These are phyloP conservation scores for Fraxinus anomala DNA, from an alignment of 257 asterid species.

Conservation along the genomic window DNA sequence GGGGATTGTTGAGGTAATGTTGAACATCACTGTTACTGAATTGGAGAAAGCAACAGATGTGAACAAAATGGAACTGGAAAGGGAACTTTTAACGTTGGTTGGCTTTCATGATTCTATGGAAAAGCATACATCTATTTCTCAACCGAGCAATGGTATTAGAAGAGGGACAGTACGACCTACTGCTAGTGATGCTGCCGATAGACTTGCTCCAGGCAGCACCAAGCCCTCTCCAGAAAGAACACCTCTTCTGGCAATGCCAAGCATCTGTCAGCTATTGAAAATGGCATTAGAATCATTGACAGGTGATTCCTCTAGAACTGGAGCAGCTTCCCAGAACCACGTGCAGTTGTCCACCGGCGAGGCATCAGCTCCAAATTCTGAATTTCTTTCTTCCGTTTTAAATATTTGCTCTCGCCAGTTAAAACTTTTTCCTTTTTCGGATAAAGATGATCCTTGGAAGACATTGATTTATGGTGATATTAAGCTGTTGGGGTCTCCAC, in stretches of 20 bases:
- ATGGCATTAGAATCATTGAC: conserved; percentile 41
- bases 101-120: conserved; percentile 54
- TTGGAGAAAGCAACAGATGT: conserved; percentile 50
- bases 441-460: conserved; percentile 65
- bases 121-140: conserved; percentile 37
- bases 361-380: conserved; percentile 39
- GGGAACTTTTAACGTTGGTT: conserved; percentile 62
- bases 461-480: conserved; percentile 63
- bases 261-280: conserved; percentile 55
- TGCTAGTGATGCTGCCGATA: conserved; percentile 48
- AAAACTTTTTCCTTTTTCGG: conserved; percentile 42
- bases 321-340: conserved; percentile 51
- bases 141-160: conserved; percentile 43
- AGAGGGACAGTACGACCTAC: conserved; percentile 42
- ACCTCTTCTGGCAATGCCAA: conserved; percentile 72
- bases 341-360: conserved; percentile 55
- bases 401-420: conserved; percentile 57
- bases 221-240: conserved; percentile 54
- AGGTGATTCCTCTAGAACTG: conserved; percentile 35
- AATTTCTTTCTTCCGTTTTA: conserved; percentile 41
- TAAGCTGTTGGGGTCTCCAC: conserved; percentile 69
- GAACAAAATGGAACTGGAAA: conserved; percentile 59
- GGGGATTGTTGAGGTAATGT: conserved; percentile 70
- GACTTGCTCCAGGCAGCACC: conserved; percentile 38
- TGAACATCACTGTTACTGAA: conserved; percentile 65